Base-by-base conservation (phyloP, 768 basidiomycete genomes). In the Trametes punicea region DNA sequence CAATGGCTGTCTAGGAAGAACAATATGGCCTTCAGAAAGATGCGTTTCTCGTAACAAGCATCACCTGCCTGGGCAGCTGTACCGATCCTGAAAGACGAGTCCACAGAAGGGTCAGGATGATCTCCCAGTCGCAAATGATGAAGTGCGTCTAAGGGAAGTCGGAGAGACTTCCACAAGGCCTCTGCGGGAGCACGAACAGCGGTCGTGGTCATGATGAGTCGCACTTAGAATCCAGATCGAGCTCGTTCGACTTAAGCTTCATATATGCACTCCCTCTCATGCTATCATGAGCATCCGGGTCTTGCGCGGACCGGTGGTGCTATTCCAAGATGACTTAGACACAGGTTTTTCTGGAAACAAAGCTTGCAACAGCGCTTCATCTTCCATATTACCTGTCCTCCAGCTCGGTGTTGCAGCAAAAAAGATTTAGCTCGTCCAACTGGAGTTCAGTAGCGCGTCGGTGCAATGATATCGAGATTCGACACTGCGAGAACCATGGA, bases 61-160 rank as follows among this genome's bases (percentile, higher is more conserved):
- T 20, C 4, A 45, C 67, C 49, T 60, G 77, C 82, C 74, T 84
- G 82, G 2, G 83, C 81, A 39, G 76, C 76, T 8, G 73, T 68
- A 1, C 80, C 82, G 7, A 84, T 64, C 49, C 70, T 76, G 64
- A 84, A 84, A 0, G 81, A 81, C 1, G 82, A 84, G 46, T 79
- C 70, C 6, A 83, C 70, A 1, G 74, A 71, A 4, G 69, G 67
- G 59, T 81, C 76, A 8, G 81, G 70, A 33, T 74, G 62, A 15
- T 70, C 69, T 10, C 60, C 66, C 6, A 83, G 61, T 6, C 62
- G 65, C 15, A 83, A 62, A 31, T 64, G 71, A 61, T 68, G 60
- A 0, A 82, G 60, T 9, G 67, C 65, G n/a, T 70, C 61, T 11
- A 60, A 53, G 0, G 77, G 78, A 6, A 82, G 71, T 9, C 70